Base-by-base conservation (phyloP, 805 yeast genomes). In the Wickerhamiella spandovensis region DNA sequence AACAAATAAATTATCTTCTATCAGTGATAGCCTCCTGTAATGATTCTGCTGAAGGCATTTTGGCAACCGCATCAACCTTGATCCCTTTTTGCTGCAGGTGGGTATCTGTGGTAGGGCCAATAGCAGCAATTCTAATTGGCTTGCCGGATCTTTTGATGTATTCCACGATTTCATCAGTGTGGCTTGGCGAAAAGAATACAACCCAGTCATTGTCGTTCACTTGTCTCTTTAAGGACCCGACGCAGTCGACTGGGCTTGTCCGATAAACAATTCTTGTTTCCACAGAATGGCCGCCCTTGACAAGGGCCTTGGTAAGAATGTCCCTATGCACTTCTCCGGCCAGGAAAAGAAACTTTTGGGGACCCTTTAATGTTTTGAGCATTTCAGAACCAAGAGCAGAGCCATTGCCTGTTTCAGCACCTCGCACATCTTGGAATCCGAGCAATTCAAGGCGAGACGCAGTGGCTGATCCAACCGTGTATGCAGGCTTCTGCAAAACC, bases 391-490 rank as follows among this genome's bases (percentile, higher is more conserved):
- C 78, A 32, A 90, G 66, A 1, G 75, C 67, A 5, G 73, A 66
- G 1, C 97, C 97, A 64, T 86, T 87, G 0, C 97, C 97, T 1
- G 95, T 63, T 0, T 63, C 67, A 0, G 90, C 95, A 2, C 96
- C 95, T 50, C 77, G 65, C 0, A 90, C 74, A 53, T 77, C 75
- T 1, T 51, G 60, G 61, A 88, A 90, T 0, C 95, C 96, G 28
- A 78, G 64, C 6, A 70, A 67, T 2, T 61, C 53, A 12, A 90
- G 64, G 17, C 82, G 77, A 15, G 69, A 68, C 18, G 74, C 75
- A 0, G 97, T 90, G 0, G 95, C 88, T 1, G 95, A 95, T 0
- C 97, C 97, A 5, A 90, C 96, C 0, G 96, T 86, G 60, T 80
- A 90, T 0, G 82, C 81, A 0, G 80, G 76, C 52, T 58, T 53